Conservation (phyloP, 805 yeast genomes). For the Myxozyma melibiosi region DNA sequence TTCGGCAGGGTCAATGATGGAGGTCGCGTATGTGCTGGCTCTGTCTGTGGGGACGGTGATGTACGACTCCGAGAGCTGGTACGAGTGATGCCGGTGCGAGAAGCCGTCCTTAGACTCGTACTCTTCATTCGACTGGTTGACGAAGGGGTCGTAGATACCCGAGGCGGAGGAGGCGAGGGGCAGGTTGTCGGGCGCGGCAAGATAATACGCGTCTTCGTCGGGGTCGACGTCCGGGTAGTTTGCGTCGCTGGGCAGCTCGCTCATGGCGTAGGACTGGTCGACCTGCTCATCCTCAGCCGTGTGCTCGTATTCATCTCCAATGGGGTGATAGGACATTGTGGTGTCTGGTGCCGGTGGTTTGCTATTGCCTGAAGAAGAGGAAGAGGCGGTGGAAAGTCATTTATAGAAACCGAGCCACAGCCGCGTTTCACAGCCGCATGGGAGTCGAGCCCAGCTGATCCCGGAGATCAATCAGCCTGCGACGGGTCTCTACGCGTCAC, state of each 20-base stretch:
- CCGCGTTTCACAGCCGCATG: too few relatives aligned
- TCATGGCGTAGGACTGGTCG: constrained; percentile 3
- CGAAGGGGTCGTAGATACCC: constrained; percentile 21
- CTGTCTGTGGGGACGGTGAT: background rate
- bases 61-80: constrained; percentile 6
- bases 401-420: too few relatives aligned
- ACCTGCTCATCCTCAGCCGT: constrained; percentile 3
- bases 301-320: background rate
- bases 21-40: constrained; percentile 1
- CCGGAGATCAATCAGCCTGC: too few relatives aligned
- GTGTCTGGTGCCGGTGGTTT: too few relatives aligned
- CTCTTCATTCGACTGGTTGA: background rate
- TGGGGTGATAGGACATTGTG: constrained; percentile 21
- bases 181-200: constrained; percentile 11
- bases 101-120: background rate
- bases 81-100: constrained; percentile 3
- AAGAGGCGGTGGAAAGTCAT: too few relatives aligned
- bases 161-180: constrained; percentile 16
- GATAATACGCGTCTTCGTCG: constrained; percentile 7
- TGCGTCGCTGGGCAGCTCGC: constrained; percentile 2
- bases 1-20: constrained; percentile 4
- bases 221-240: background rate
- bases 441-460: too few relatives aligned
- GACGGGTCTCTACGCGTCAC: too few relatives aligned
- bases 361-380: too few relatives aligned